Base-by-base conservation (phyloP, 2,329 filamentous ascomycete species). In the Clonostachys chloroleuca region DNA sequence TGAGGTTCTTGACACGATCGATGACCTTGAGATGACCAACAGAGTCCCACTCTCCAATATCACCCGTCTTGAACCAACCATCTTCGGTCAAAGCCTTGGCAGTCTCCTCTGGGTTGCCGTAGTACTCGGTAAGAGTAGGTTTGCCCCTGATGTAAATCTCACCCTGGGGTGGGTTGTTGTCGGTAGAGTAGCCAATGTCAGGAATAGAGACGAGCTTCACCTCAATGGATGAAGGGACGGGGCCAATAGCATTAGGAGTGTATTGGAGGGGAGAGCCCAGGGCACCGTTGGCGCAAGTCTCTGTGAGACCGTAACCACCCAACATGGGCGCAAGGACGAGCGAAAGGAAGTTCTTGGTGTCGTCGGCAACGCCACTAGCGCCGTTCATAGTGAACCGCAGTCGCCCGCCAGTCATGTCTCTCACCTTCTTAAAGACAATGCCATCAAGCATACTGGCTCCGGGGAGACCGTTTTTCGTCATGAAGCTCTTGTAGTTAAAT, bases 1-100 rank as follows among this genome's bases (percentile, higher is more conserved):
- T 89, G 47, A 97, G 75, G 70, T 97, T 97, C 84, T 97, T 97
- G 82, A 96, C 92, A 57, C 92, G 89, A 67, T 97, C 92, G 61
- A 97, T 92, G 64, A 97, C 86, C 57, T 78, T 81, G 54, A 97
- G 70, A 64, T 95, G 88, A 40, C 92, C 92, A 51, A 86, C 77
- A 41, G 73, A 63, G 66, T 92, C 85, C 59, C 92, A 94, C 64
- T 96, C 89, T 59, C 92, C 92, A 64, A 97, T 94, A 60, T 97
- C 92, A 51, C 92, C 92, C 14, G 91, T 95, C 78, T 87, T 92
- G 80, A 97, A 97, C 94, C 94, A 97, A 44, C 90, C 90, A 59
- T 96, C 94, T 4, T 82, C 66, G 1, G 88, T 91, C 53, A 92
- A 79, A 6, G 87, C 78, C 62, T 87, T 86, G 59, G 77, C 78